A percentile compares a stretch with the other conserved stretches of the same genome.
Conservation (phyloP, 257 asterid species). For the Agastache rugosa region DNA sequence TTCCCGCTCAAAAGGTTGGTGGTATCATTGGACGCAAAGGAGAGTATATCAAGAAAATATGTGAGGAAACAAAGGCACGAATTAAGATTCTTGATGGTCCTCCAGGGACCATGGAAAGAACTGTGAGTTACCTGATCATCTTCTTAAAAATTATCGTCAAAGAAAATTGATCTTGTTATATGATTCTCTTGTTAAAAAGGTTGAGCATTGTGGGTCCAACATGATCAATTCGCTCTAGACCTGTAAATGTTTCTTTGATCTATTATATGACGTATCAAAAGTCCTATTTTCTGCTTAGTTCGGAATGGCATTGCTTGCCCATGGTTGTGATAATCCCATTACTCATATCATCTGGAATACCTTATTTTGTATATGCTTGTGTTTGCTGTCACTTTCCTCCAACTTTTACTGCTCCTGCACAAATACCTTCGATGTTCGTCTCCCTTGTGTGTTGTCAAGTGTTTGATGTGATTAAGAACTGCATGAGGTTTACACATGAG, state of each 20-base stretch:
- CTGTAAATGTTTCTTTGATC: too few relatives aligned
- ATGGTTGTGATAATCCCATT: not conserved
- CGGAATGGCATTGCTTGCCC: too few relatives aligned
- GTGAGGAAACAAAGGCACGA: constrained; percentile 94
- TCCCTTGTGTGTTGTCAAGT: constrained; percentile 16
- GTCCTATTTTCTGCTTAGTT: not conserved
- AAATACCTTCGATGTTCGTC: constrained; percentile 11
- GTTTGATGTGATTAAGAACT: not conserved
- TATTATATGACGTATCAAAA: not conserved
- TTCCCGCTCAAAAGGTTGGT: constrained; percentile 97
- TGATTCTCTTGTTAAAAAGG: not conserved
- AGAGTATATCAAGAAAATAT: constrained; percentile 78
- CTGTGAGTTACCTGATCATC: constrained; percentile 59
- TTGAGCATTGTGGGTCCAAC: too few relatives aligned
- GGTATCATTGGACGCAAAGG: constrained; percentile 97
- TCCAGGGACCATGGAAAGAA: constrained; percentile 86
- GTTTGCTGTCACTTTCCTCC: not conserved
- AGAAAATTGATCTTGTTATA: not conserved
- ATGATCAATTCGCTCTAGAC: too few relatives aligned
- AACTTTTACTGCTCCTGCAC: constrained; percentile 20
- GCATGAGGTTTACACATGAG: not conserved
- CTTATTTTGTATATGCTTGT: not conserved
- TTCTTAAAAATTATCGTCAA: constrained; percentile 1
- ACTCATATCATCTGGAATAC: not conserved
- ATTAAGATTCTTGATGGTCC: constrained; percentile 97